These are phyloP conservation scores for Vitis hybrid DNA, from an alignment of 177 flowering plant genomes.

Conservation along the genomic window DNA sequence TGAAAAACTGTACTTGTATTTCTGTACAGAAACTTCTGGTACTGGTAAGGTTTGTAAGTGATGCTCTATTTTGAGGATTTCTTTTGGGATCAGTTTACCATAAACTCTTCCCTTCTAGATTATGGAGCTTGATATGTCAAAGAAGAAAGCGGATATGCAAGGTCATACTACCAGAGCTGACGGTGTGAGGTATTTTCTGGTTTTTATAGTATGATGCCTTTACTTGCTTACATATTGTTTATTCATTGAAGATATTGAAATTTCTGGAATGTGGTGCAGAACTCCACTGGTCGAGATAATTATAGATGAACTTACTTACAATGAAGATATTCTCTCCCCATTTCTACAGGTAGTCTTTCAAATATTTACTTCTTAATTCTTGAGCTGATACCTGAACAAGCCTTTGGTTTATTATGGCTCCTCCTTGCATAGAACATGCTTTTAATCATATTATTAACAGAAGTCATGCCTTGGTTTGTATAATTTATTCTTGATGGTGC, in stretches of 20 bases:
- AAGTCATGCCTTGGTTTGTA: not conserved
- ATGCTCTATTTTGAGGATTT: constrained; percentile 3
- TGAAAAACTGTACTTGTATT: constrained; percentile 34
- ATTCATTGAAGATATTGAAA: not conserved
- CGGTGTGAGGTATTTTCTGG: constrained; percentile 56
- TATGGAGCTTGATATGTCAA: constrained; percentile 75
- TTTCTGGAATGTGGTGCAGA: constrained; percentile 40
- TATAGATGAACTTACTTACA: constrained; percentile 67
- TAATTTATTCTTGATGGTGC: not conserved
- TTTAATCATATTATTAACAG: too few relatives aligned
- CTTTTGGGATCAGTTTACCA: not conserved
- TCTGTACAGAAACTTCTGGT: constrained; percentile 53
- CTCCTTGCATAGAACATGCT: too few relatives aligned
- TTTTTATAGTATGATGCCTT: not conserved
- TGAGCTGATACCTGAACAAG: not conserved
- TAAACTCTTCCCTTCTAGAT: constrained; percentile 34
- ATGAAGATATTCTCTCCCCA: constrained; percentile 43
- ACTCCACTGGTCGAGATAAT: constrained; percentile 66
- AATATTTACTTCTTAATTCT: not conserved
- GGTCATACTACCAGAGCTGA: constrained; percentile 72
- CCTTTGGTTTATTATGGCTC: not conserved
- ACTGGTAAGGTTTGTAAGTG: constrained; percentile 41
- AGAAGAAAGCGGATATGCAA: constrained; percentile 57
- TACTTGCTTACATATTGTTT: not conserved
- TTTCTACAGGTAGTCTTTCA: constrained; percentile 63